phyloP scores from a whole-genome alignment of 169 alveolate species.

The Plasmodium vinckei region DNA sequence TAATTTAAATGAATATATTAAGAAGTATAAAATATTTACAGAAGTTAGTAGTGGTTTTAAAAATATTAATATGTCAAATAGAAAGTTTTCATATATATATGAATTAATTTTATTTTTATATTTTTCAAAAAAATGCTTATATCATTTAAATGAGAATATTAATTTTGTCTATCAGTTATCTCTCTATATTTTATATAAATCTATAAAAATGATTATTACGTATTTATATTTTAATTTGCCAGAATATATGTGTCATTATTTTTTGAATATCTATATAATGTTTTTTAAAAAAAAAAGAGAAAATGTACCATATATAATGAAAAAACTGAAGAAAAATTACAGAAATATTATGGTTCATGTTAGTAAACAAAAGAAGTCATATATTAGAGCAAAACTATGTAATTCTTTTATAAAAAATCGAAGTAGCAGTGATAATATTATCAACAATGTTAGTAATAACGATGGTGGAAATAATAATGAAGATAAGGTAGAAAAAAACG shows the following conservation, averaged over 20 bases:
- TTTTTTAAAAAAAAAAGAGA: constrained; percentile 40
- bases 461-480: neutral
- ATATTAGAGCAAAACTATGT: neutral
- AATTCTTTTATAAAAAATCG: neutral
- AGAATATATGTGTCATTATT: constrained; percentile 34
- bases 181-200: constrained; percentile 33
- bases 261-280: constrained; percentile 34
- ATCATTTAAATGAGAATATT: constrained; percentile 56
- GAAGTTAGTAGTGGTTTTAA: constrained; percentile 71
- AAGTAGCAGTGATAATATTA: neutral
- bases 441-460: neutral
- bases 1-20: constrained; percentile 9
- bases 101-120: constrained; percentile 46
- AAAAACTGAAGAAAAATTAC: constrained; percentile 40
- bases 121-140: constrained; percentile 42
- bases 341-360: constrained; percentile 19
- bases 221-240: constrained; percentile 68
- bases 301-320: neutral
- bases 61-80: constrained; percentile 38
- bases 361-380: neutral
- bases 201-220: constrained; percentile 31
- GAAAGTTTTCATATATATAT: constrained; percentile 58
- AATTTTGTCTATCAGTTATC: constrained; percentile 28
- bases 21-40: constrained; percentile 26
- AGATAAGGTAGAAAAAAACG: neutral